These are phyloP conservation scores for Talaromyces stipitatus DNA, from an alignment of 495 filamentous ascomycete species.

Conservation along the genomic window DNA sequence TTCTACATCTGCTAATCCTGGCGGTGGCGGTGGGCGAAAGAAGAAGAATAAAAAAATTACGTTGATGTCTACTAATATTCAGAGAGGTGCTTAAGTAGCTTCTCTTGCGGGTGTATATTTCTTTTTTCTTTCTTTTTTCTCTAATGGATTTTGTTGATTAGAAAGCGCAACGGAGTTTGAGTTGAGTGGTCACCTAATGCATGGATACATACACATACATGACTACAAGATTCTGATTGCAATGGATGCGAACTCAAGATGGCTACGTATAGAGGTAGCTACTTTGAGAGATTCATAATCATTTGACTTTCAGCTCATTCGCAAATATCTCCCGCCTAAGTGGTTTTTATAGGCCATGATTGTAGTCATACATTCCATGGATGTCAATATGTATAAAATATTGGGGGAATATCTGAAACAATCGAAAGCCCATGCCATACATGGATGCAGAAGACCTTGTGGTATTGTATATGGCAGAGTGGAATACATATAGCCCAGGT, in stretches of 20 bases:
- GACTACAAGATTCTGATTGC: no score
- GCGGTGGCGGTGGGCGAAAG: slow-evolving; percentile 41
- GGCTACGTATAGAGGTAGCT: background rate
- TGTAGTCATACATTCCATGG: background rate
- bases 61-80: slow-evolving; percentile 78
- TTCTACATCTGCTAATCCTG: slow-evolving; percentile 12
- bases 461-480: background rate
- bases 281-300: no score
- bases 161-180: background rate
- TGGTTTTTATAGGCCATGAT: background rate
- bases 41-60: slow-evolving; percentile 95
- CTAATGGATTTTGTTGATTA: no score
- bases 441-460: no score
- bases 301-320: no score
- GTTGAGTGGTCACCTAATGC: background rate
- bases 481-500: background rate
- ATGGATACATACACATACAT: background rate
- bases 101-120: background rate
- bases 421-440: background rate
- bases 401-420: background rate
- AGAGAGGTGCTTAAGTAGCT: slow-evolving; percentile 58
- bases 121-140: background rate
- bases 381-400: background rate
- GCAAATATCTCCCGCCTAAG: no score
- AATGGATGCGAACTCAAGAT: no score